Conservation (phyloP, 2,329 filamentous ascomycete genomes). For the Colletotrichum liriopes region DNA sequence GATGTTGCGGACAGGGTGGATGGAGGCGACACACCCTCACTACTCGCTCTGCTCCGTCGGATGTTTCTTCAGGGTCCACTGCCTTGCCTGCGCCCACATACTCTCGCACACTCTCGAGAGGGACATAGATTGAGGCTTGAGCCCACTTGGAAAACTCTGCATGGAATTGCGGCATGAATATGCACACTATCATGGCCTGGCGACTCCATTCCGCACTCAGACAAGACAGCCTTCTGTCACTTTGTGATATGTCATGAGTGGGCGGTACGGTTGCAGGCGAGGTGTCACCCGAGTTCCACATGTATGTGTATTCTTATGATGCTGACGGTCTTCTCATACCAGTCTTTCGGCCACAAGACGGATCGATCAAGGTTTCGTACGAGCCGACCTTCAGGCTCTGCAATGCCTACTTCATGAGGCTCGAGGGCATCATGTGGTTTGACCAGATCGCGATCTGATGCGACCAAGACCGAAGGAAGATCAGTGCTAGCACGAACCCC, state of each 20-base stretch:
- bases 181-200: conserved; percentile 31
- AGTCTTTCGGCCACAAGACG: conserved; percentile 18
- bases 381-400: background rate
- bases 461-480: conserved; percentile 30
- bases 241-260: conserved; percentile 41
- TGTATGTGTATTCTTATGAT: conserved; percentile 13
- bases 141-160: conserved; percentile 43
- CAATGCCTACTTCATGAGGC: background rate
- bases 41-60: conserved; percentile 31
- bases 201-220: conserved; percentile 31
- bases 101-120: conserved; percentile 6
- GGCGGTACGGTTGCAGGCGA: conserved; percentile 22
- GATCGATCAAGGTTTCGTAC: background rate
- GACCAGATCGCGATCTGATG: conserved; percentile 37
- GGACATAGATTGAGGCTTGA: conserved; percentile 36
- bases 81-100: conserved; percentile 28
- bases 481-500: conserved; percentile 27
- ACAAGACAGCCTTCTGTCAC: conserved; percentile 19
- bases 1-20: conserved; percentile 24
- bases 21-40: conserved; percentile 37
- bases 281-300: conserved; percentile 17
- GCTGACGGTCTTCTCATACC: conserved; percentile 28
- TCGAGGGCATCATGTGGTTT: conserved; percentile 8
- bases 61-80: conserved; percentile 41
- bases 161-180: conserved; percentile 38